phyloP scores from a whole-genome alignment of 305 asterid genomes.

The Andrographis paniculata region DNA sequence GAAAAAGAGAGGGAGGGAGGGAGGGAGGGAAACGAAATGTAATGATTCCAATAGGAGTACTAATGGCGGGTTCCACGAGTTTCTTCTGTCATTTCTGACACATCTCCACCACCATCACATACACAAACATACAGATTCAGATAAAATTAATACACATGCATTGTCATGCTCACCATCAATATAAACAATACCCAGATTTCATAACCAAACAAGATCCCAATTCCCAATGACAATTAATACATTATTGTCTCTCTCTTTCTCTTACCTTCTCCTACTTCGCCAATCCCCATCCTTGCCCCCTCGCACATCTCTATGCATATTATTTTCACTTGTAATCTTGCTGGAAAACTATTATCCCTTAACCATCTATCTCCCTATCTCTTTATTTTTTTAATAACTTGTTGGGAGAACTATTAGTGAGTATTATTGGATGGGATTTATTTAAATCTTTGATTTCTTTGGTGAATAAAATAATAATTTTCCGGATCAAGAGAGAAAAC shows the following conservation, averaged over 20 bases:
- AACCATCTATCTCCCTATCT: too few species aligned
- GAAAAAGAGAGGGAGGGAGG: slow-evolving; percentile 9
- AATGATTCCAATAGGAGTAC: slow-evolving; percentile 24
- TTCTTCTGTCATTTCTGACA: slow-evolving; percentile 23
- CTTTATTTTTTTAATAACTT: too few species aligned
- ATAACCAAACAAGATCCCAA: slow-evolving; percentile 15
- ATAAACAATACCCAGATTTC: slow-evolving; percentile 1
- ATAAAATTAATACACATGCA: background rate
- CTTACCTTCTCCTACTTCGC: background rate
- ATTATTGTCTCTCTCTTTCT: background rate
- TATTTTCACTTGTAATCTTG: too few species aligned
- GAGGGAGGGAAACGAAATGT: slow-evolving; percentile 3
- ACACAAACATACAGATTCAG: too few species aligned
- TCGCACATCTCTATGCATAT: slow-evolving; percentile 21
- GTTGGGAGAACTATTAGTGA: too few species aligned
- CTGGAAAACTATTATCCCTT: too few species aligned
- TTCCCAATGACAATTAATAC: slow-evolving; percentile 10
- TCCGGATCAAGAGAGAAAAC: background rate
- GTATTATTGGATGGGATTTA: too few species aligned
- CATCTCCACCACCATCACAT: slow-evolving; percentile 6
- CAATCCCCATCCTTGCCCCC: slow-evolving; percentile 14
- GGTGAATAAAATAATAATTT: background rate
- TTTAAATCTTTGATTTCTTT: background rate
- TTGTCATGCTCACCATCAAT: background rate
- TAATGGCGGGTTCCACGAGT: slow-evolving; percentile 33